A percentile compares a stretch with the other conserved stretches of the same genome.
phyloP scores from a whole-genome alignment of 371 early-diverging fungal species.

The Massospora cicadina region DNA sequence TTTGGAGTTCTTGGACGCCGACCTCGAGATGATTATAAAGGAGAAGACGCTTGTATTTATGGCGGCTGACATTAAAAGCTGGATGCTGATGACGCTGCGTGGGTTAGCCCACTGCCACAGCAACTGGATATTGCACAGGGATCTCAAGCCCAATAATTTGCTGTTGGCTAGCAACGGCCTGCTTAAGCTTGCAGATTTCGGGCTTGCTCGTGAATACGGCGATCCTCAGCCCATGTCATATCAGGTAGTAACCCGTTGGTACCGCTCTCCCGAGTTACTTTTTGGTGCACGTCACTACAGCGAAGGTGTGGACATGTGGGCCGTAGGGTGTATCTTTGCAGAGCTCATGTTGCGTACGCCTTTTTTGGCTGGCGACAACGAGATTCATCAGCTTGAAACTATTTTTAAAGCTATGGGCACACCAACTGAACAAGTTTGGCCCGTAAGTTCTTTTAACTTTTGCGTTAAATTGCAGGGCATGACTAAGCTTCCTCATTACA shows the following conservation, averaged over 20 bases:
- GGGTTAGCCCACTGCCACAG: constrained; percentile 90
- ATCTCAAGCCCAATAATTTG: constrained; percentile 99
- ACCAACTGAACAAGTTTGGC: constrained; percentile 94
- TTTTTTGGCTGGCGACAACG: constrained; percentile 84
- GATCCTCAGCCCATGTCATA: constrained; percentile 73
- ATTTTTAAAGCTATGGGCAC: constrained; percentile 95
- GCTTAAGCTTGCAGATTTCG: constrained; percentile 99
- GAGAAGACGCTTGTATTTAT: constrained; percentile 83
- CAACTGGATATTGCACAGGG: constrained; percentile 60
- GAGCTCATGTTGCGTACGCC: constrained; percentile 95
- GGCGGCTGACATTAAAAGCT: constrained; percentile 95
- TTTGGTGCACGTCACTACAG: constrained; percentile 86
- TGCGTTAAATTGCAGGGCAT: constrained; percentile 29
- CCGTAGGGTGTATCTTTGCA: constrained; percentile 97
- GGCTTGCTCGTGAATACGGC: constrained; percentile 87
- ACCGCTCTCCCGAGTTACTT: constrained; percentile 97
- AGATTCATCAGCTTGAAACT: constrained; percentile 84
- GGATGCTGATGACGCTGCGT: constrained; percentile 41
- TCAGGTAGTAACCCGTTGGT: constrained; percentile 97
- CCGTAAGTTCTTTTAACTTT: constrained; percentile 27
- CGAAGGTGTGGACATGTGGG: constrained; percentile 94
- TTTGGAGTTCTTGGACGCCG: constrained; percentile 88
- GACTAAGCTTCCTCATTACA: constrained; percentile 32
- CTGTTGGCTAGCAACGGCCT: constrained; percentile 77
- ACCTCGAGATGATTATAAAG: constrained; percentile 95